phyloP scores from a whole-genome alignment of 306 rosid genomes.

The Psophocarpus tetragonolobus region DNA sequence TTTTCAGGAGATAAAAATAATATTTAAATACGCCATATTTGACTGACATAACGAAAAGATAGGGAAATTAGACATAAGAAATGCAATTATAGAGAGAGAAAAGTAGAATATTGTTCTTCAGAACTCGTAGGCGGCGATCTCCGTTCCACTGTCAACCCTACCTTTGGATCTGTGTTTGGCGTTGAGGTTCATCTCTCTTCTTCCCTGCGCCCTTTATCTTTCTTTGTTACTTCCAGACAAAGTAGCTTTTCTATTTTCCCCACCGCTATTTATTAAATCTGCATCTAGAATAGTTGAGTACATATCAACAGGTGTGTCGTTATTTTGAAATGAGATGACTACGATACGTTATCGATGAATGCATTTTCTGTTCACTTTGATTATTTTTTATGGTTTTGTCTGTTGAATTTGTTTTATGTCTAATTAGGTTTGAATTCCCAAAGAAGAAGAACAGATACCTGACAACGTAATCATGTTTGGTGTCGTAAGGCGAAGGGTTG shows the following conservation, averaged over 20 bases:
- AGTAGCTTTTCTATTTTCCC: not conserved
- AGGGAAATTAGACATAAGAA: not conserved
- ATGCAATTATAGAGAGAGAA: not conserved
- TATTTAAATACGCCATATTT: not conserved
- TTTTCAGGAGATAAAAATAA: too few species aligned
- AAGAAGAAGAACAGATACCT: not conserved
- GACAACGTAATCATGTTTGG: constrained; percentile 50
- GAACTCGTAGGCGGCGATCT: constrained; percentile 28
- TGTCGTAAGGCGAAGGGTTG: constrained; percentile 67
- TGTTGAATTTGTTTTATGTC: constrained; percentile 14
- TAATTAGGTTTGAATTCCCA: constrained; percentile 34
- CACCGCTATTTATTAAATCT: not conserved
- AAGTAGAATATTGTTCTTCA: not conserved
- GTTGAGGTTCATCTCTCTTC: not conserved
- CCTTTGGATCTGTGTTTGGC: not conserved
- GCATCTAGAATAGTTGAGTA: constrained; percentile 1
- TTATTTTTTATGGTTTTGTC: not conserved
- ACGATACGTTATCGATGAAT: not conserved
- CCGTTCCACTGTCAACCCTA: not conserved
- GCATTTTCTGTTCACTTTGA: not conserved
- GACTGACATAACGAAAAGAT: not conserved
- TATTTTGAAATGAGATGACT: not conserved
- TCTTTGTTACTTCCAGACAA: not conserved
- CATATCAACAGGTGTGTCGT: not conserved
- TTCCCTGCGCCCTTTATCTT: too few species aligned